Base-by-base conservation (phyloP, 257 asterid species). In the Vinca minor region DNA sequence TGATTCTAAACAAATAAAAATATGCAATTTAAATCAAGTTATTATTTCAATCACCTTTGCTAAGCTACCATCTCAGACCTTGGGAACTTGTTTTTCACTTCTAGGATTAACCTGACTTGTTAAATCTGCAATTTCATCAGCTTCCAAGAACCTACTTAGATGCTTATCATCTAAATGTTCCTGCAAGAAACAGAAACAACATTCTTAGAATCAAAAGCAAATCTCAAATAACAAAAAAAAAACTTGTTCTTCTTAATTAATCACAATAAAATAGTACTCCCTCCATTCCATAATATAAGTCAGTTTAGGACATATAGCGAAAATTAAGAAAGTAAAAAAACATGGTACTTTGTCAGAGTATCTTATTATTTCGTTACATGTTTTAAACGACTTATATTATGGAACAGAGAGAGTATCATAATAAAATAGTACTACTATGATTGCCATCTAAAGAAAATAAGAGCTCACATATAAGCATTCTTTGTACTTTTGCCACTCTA, bases 111-210 rank as follows among this genome's bases (percentile, higher is more conserved):
- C 74, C 57, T 61, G 82, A 57, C 70, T 73, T 64, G 79, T 63
- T 31, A 81, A 77, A 69, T 77, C 84, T 57, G 74, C 70, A 55
- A 79, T 60, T 45, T 71, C 91, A 28, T 88, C 95, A 13, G 85
- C 96, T 67, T 88, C 92, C 79, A 86, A 69, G 81, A 88, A 85
- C 72, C 87, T 76, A 62, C 92, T 83, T 61, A 86, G 84, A 81
- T 84, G 91, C 81, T 86, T 88, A 77, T 88, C 90, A 71, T 88
- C 96, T 86, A 91, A 82, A 91, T 88, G 85, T 79, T 83, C 79
- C 95, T 88, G 85, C 21, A 39, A 70, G 64, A 56, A 53, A 44
- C 1, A 14, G 66, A 32, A 46, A n/a, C 18, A 54, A 63, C n/a
- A 61, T 31, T 10, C 15, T 20, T 8, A n/a, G 1, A 69, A 18